Evolutionary conservation across 2,329 filamentous ascomycete species (phyloP).

Genomic region (Polychaeton citri): DNA sequence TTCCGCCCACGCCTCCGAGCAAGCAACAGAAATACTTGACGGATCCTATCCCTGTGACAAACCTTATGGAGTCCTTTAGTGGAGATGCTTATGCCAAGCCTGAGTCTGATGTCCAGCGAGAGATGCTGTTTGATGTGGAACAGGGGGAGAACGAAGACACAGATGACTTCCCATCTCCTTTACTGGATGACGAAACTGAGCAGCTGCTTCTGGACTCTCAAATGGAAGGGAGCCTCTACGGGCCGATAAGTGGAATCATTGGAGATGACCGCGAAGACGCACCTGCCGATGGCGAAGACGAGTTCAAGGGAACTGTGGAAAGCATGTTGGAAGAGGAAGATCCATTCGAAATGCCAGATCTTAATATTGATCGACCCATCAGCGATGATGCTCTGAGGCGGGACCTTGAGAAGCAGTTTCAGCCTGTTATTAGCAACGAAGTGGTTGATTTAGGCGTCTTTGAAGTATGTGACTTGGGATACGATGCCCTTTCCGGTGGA

Average conservation of each 20-base stretch:
- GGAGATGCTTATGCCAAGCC: conserved; percentile 61
- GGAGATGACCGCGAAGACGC: conserved; percentile 10
- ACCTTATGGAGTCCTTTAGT: conserved; percentile 81
- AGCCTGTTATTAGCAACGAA: conserved; percentile 6
- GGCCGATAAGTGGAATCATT: conserved; percentile 17
- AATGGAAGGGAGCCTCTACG: conserved; percentile 20
- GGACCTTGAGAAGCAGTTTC: conserved; percentile 18
- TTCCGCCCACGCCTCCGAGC: conserved; percentile 70
- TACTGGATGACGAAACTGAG: conserved; percentile 20
- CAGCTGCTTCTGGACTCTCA: conserved; percentile 20
- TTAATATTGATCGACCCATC: conserved; percentile 14
- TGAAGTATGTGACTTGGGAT: conserved; percentile 21
- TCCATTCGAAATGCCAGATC: conserved; percentile 23
- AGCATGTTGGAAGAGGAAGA: conserved; percentile 24
- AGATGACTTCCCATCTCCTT: conserved; percentile 16
- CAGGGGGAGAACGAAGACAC: conserved; percentile 20
- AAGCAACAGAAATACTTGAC: conserved; percentile 78
- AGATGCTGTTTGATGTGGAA: conserved; percentile 30
- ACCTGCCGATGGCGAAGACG: conserved; percentile 9
- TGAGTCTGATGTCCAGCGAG: conserved; percentile 46
- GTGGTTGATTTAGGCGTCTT: conserved; percentile 15
- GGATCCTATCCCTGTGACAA: conserved; percentile 69
- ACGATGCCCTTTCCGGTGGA: conserved; percentile 16
- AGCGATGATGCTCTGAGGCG: conserved; percentile 18
- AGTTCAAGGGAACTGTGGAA: conserved; percentile 18